Evolutionary conservation across 2,329 filamentous ascomycete species (phyloP).

Genomic region (Ophiostoma pallidulum): DNA sequence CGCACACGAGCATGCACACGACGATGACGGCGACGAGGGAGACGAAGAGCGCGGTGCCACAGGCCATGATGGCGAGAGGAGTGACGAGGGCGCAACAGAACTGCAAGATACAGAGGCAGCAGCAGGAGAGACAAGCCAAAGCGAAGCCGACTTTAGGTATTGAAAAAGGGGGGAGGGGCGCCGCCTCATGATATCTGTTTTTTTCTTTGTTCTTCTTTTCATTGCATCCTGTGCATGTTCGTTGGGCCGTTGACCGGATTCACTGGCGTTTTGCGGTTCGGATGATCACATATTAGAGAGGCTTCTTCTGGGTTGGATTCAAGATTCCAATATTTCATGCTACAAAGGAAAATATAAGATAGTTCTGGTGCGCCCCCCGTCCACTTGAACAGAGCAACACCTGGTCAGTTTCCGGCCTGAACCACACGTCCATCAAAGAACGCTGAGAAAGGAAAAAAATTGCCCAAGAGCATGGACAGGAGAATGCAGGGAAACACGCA

Average conservation of each 20-base stretch:
- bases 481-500: not conserved
- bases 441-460: not conserved
- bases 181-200: no score
- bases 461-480: not conserved
- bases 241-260: no score
- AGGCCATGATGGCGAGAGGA: not conserved
- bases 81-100: not conserved
- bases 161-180: no score
- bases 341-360: slow-evolving; percentile 15
- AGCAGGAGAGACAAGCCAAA: not conserved
- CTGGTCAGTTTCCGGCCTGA: no score
- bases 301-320: not conserved
- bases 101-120: not conserved
- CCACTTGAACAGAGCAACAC: no score
- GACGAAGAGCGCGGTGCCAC: not conserved
- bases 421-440: slow-evolving; percentile 1
- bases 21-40: not conserved
- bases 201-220: no score
- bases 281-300: no score
- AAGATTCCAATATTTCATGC: slow-evolving; percentile 9
- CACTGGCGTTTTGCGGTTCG: no score
- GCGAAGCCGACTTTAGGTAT: not conserved
- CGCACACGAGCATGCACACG: not conserved
- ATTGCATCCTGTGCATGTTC: no score
- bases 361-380: not conserved